Evolutionary conservation across 2,329 filamentous ascomycete genomes (phyloP).

Genomic region (Stagonosporopsis vannaccii): DNA sequence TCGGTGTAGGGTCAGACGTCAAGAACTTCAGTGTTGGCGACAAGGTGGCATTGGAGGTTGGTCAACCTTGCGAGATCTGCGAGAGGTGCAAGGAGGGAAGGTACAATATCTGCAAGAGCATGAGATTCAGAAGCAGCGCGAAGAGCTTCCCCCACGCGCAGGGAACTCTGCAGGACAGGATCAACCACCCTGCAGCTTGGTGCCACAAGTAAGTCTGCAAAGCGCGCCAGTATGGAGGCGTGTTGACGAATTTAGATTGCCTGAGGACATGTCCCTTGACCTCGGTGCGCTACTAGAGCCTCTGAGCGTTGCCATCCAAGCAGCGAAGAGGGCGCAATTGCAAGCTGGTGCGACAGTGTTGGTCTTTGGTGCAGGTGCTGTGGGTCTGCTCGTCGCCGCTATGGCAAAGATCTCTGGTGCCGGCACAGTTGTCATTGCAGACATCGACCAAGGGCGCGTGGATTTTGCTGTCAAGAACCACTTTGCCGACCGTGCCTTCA

Average conservation of each 20-base stretch:
- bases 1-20: slow-evolving; percentile 71
- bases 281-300: slow-evolving; percentile 68
- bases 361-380: slow-evolving; percentile 68
- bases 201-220: slow-evolving; percentile 58
- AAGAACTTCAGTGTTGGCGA: slow-evolving; percentile 74
- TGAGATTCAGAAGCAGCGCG: slow-evolving; percentile 66
- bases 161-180: slow-evolving; percentile 68
- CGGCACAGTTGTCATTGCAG: slow-evolving; percentile 64
- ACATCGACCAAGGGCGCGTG: slow-evolving; percentile 65
- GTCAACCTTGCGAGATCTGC: slow-evolving; percentile 77
- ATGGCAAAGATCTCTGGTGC: slow-evolving; percentile 63
- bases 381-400: slow-evolving; percentile 66
- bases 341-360: slow-evolving; percentile 59
- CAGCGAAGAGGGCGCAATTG: slow-evolving; percentile 61
- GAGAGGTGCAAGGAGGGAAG: slow-evolving; percentile 62
- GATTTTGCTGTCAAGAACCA: slow-evolving; percentile 62
- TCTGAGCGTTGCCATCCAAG: slow-evolving; percentile 67
- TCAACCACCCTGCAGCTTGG: slow-evolving; percentile 68
- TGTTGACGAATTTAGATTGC: slow-evolving; percentile 50
- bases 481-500: slow-evolving; percentile 57
- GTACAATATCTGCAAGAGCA: slow-evolving; percentile 68
- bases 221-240: background rate
- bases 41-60: slow-evolving; percentile 91
- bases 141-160: slow-evolving; percentile 69
- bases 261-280: slow-evolving; percentile 60